These are phyloP conservation scores for Exophiala xenobiotica DNA, from an alignment of 2,329 filamentous ascomycete genomes.

Conservation along the genomic window DNA sequence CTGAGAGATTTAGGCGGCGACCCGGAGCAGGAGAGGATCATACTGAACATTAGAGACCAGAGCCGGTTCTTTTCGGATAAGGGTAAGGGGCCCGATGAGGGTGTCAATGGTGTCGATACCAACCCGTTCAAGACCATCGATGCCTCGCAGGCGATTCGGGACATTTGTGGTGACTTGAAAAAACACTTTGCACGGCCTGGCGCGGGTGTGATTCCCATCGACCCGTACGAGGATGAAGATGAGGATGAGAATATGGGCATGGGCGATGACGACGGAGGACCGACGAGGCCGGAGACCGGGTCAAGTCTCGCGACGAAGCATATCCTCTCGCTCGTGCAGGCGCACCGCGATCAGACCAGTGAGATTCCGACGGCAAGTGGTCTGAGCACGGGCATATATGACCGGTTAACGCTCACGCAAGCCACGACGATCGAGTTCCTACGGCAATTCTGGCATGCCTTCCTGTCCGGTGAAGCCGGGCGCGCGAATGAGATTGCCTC, in stretches of 20 bases:
- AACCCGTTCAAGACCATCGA: conserved; percentile 27
- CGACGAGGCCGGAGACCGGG: conserved; percentile 62
- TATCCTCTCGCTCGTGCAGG: conserved; percentile 59
- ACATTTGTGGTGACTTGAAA: conserved; percentile 21
- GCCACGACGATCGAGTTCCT: conserved; percentile 93
- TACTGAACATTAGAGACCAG: conserved; percentile 85
- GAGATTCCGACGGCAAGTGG: conserved; percentile 45
- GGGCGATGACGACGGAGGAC: conserved; percentile 47
- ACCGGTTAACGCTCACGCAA: conserved; percentile 71
- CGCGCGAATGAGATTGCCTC: conserved; percentile 78
- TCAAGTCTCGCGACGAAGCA: conserved; percentile 60
- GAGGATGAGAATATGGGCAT: no score
- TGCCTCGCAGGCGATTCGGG: conserved; percentile 26
- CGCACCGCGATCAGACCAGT: conserved; percentile 52
- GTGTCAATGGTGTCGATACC: conserved; percentile 39
- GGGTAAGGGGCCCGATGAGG: conserved; percentile 39
- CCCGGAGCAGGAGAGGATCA: conserved; percentile 71
- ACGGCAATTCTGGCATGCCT: conserved; percentile 95
- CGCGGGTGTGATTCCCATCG: conserved; percentile 25
- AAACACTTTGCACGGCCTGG: conserved; percentile 25
- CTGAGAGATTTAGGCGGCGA: conserved; percentile 78
- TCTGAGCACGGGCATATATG: conserved; percentile 54
- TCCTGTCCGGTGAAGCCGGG: conserved; percentile 81
- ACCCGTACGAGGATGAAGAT: conserved; percentile 22
- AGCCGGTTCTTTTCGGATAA: conserved; percentile 70